Conservation (phyloP, 2,329 filamentous ascomycete genomes). For the Colletotrichum lupini region DNA sequence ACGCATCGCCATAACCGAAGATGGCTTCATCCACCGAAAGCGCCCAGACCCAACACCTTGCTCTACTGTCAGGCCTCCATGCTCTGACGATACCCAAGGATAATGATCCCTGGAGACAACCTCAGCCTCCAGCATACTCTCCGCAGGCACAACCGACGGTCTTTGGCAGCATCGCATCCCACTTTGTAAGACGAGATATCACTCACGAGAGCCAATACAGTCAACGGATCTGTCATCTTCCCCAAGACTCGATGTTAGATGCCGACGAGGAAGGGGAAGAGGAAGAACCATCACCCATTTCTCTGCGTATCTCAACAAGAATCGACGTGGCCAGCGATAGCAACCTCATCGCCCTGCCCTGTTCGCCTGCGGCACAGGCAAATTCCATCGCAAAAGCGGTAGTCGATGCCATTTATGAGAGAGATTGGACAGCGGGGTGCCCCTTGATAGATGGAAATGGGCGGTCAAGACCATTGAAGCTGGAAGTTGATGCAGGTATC, state of each 20-base stretch:
- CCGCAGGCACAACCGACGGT: constrained; percentile 59
- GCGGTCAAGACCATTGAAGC: constrained; percentile 51
- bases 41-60: background rate
- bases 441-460: constrained; percentile 60
- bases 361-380: constrained; percentile 53
- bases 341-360: constrained; percentile 59
- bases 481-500: constrained; percentile 58
- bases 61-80: background rate
- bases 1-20: too few species aligned
- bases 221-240: background rate
- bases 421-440: constrained; percentile 54
- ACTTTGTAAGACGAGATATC: background rate
- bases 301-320: constrained; percentile 59
- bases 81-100: constrained; percentile 12
- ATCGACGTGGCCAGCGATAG: constrained; percentile 57
- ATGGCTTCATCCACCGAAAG: constrained; percentile 1
- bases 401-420: constrained; percentile 51
- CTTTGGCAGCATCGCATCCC: constrained; percentile 70
- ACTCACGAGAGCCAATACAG: background rate
- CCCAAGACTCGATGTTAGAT: background rate
- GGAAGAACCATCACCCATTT: constrained; percentile 51
- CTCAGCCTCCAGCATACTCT: constrained; percentile 36
- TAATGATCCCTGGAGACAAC: background rate
- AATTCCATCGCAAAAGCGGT: constrained; percentile 56
- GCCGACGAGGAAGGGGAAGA: background rate